These are phyloP conservation scores for Penicillium malachiteum DNA, from an alignment of 495 filamentous ascomycete genomes.

Conservation along the genomic window DNA sequence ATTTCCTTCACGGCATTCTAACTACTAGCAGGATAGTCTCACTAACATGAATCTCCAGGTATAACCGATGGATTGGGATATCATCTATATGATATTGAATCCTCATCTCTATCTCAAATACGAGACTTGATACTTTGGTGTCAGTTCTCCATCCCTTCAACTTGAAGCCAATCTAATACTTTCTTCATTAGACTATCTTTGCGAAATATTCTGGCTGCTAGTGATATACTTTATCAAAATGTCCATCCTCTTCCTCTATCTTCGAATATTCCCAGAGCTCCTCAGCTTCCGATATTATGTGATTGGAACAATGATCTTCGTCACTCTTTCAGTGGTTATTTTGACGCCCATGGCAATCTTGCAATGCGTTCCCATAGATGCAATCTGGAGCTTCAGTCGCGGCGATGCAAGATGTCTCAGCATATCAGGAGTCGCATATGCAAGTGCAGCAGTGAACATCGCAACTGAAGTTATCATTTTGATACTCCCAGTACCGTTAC, in stretches of 20 bases:
- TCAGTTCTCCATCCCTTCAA: neutral
- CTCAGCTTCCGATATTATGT: conserved; percentile 1
- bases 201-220: conserved; percentile 10
- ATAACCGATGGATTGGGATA: conserved; percentile 12
- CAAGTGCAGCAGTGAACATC: conserved; percentile 14
- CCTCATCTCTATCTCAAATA: conserved; percentile 5
- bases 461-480: conserved; percentile 12
- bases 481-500: conserved; percentile 10
- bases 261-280: conserved; percentile 17
- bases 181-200: conserved; percentile 1
- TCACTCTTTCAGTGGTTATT: conserved; percentile 4
- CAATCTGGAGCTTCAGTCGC: conserved; percentile 9
- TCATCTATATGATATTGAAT: conserved; percentile 14
- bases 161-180: neutral
- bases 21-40: too few relatives aligned
- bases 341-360: conserved; percentile 12
- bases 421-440: conserved; percentile 12
- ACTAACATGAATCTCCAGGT: neutral
- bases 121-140: conserved; percentile 9
- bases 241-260: conserved; percentile 18
- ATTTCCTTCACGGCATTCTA: neutral
- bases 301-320: conserved; percentile 5
- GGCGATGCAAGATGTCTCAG: conserved; percentile 8
- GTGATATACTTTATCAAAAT: conserved; percentile 19
- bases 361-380: conserved; percentile 14